Base-by-base conservation (phyloP, 192 early-diverging fungal species). In the Neocallimastix lanati region DNA sequence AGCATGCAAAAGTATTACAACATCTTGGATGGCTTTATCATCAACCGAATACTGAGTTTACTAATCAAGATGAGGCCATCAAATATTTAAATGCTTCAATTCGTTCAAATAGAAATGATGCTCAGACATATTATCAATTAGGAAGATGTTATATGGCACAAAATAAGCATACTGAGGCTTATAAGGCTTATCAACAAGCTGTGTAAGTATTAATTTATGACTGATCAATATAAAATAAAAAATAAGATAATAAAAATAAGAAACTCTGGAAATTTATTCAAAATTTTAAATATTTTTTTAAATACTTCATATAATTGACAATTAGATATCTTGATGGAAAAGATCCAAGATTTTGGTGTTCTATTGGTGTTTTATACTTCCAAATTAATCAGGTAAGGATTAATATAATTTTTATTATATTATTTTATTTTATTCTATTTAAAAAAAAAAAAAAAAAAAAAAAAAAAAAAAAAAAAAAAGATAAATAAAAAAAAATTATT, bases 301-400 rank as follows among this genome's bases (percentile, higher is more conserved):
- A n/a, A n/a, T n/a, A n/a, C n/a, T n/a, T n/a, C n/a, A n/a, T n/a
- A n/a, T n/a, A n/a, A n/a, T n/a, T n/a, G n/a, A n/a, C n/a, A n/a
- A 29, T 29, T 77, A 84, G 82, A 14, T 91, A 95, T 82, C 91
- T 92, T 37, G 96, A 99, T 84, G 93, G 92, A 18, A 90, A 92
- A 77, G 98, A 98, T 80, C 96, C 96, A 13, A 94, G 92, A 13
- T 98, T 98, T 83, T 99, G 98, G 98, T 97, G 96, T 84, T 97
- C 96, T 2, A 99, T 99, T 81, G 98, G 98, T 77, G 95, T 98
- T 0, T 85, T 99, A 9, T 99, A 99, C 82, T 99, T 93, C 87
- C 94, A 98, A 82, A 97, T 98, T 78, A 95, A 92, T 78, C 94
- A 95, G 79, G 88, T 88, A 83, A 29, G 29, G 21, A 50, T 33